Evolutionary conservation across 192 early-diverging fungal species (phyloP).

Genomic region (Entomortierella lignicola): DNA sequence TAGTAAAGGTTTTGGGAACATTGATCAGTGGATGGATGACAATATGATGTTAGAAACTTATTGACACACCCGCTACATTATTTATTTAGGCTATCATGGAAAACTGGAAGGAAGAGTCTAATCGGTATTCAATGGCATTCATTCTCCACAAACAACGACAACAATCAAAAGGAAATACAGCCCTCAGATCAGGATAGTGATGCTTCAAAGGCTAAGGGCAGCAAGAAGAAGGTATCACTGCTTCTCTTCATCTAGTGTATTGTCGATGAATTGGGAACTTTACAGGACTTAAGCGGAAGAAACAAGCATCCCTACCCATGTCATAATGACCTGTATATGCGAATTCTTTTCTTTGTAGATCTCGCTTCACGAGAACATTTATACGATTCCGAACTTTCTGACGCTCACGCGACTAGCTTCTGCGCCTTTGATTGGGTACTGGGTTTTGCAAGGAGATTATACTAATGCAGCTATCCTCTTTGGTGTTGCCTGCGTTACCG

Average conservation of each 20-base stretch:
- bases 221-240: conserved; percentile 41
- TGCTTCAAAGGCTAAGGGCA: conserved; percentile 12
- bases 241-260: not conserved
- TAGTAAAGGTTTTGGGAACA: no score
- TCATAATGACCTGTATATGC: not conserved
- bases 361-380: conserved; percentile 77
- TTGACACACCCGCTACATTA: not conserved
- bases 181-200: not conserved
- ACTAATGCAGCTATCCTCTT: conserved; percentile 79
- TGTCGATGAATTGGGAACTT: not conserved
- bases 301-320: no score
- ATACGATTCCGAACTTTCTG: conserved; percentile 91
- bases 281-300: no score
- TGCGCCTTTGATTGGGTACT: conserved; percentile 90
- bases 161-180: conserved; percentile 3
- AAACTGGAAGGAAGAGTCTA: not conserved
- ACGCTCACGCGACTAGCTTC: conserved; percentile 83
- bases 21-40: not conserved
- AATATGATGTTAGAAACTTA: not conserved
- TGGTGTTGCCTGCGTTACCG: conserved; percentile 85
- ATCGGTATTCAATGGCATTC: conserved; percentile 19
- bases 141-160: conserved; percentile 19
- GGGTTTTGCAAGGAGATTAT: conserved; percentile 82
- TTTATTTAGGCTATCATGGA: conserved; percentile 19
- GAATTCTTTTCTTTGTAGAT: not conserved